phyloP scores from a whole-genome alignment of 768 basidiomycete genomes.

The Phylloporus sp. region DNA sequence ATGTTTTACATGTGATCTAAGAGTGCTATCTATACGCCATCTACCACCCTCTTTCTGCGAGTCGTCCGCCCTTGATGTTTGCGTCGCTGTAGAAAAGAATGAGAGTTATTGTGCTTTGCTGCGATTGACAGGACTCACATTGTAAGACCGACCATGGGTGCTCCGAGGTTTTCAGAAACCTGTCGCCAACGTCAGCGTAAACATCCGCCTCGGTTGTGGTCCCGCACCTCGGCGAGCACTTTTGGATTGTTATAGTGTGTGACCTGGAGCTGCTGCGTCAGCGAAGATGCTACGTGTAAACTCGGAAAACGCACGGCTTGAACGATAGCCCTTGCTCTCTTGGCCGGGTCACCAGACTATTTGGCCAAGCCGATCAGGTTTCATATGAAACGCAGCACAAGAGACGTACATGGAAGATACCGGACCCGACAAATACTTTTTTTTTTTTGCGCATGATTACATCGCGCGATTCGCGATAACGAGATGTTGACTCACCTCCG shows the following conservation, averaged over 20 bases:
- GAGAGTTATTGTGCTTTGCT: neutral
- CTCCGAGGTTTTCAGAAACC: conserved; percentile 80
- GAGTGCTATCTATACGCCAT: conserved; percentile 6
- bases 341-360: conserved; percentile 89
- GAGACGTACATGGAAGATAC: conserved; percentile 84
- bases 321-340: conserved; percentile 92
- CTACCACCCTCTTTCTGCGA: conserved; percentile 69
- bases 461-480: neutral
- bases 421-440: conserved; percentile 94
- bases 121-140: conserved; percentile 52
- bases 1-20: conserved; percentile 34
- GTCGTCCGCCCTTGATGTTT: conserved; percentile 66
- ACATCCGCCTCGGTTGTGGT: neutral
- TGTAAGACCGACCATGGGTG: conserved; percentile 90
- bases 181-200: conserved; percentile 19
- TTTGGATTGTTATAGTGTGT: conserved; percentile 96
- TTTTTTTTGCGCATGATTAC: conserved; percentile 43
- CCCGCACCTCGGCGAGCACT: conserved; percentile 75
- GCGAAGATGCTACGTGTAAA: neutral
- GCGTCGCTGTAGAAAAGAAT: conserved; percentile 42
- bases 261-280: conserved; percentile 41
- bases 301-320: conserved; percentile 65
- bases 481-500: conserved; percentile 59
- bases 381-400: neutral
- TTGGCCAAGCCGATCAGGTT: conserved; percentile 2